A percentile compares a stretch with the other conserved stretches of the same genome.
phyloP scores from a whole-genome alignment of 108 stramenopile genomes.

The Cyclotella kingstonii region DNA sequence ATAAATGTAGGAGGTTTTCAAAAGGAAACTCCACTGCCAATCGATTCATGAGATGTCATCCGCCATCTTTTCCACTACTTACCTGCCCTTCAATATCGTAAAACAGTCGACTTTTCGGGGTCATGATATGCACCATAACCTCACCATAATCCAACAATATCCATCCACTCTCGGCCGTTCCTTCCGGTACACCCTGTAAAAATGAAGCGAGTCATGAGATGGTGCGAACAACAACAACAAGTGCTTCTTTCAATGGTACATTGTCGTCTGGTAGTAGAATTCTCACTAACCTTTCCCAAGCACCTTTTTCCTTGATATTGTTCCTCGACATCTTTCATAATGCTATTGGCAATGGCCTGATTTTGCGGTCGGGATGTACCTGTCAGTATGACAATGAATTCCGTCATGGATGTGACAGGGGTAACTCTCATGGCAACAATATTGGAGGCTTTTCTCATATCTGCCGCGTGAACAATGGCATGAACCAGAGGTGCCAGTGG shows the following conservation, averaged over 20 bases:
- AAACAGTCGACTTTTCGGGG: constrained; percentile 81
- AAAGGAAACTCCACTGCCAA: too few relatives aligned
- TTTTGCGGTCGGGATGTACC: constrained; percentile 92
- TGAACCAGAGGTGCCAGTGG: constrained; percentile 33
- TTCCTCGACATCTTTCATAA: constrained; percentile 76
- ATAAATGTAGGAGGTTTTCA: too few relatives aligned
- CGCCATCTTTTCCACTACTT: background rate
- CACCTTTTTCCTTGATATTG: constrained; percentile 39
- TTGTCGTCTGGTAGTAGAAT: too few relatives aligned
- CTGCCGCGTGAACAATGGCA: constrained; percentile 71
- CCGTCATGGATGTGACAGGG: constrained; percentile 65
- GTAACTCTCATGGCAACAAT: constrained; percentile 82
- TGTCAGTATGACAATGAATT: constrained; percentile 72
- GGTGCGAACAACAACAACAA: background rate
- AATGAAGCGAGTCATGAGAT: background rate
- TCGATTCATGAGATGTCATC: background rate
- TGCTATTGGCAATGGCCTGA: constrained; percentile 88
- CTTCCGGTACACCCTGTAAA: constrained; percentile 74
- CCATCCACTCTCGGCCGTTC: constrained; percentile 90
- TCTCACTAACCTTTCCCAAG: constrained; percentile 34
- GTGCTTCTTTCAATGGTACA: background rate
- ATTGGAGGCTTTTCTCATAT: constrained; percentile 85
- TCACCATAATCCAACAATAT: constrained; percentile 90
- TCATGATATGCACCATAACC: constrained; percentile 93
- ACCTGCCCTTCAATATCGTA: constrained; percentile 86